Base-by-base conservation (phyloP, 2,329 filamentous ascomycete genomes). In the Penicillium verrucosum region DNA sequence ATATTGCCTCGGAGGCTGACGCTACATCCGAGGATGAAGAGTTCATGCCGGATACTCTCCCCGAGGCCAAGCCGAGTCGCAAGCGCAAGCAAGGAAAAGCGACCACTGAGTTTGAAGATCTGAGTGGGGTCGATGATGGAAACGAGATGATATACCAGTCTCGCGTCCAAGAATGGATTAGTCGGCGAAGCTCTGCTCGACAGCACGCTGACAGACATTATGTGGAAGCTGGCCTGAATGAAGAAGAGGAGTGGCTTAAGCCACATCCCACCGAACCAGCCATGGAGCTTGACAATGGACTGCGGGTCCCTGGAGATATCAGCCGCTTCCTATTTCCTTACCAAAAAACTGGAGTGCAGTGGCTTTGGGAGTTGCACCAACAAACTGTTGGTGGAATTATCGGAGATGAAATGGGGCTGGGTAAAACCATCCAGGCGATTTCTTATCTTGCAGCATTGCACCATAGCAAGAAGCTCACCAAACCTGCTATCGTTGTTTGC, bases 381-480 rank as follows among this genome's bases (percentile, higher is more conserved):
- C 92, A 97, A 70, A 85, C 89, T 59, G 92, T 96, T 5, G 94
- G 94, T 25, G 94, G 94, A 3, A 97, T 99, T 52, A 84, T 99
- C 38, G 94, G 93, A 6, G 94, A 99, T 69, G 94, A 99, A 74
- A 99, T 99, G 94, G 94, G 95, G 0, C 78, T 99, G n/a, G 94
- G 94, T 4, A 99, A 99, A 77, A 99, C 94, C 1, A 88, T 90
- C 27, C 87, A 90, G 68, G 81, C 86, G 44, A 89, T 90, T 49
- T 87, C 91, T 0, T 96, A 96, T 66, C 80, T 99, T 47, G 92
- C 94, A 3, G 90, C 91, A 3, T 78, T 99, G 9, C 94, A 99
- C 71, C 92, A 97, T 74, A 97, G 92, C 75, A 89, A 88, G 64
- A 89, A 87, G 67, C 82, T 97, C 23, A 84, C 83, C 23, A 90